Base-by-base conservation (phyloP, 306 rosid species). In the Vigna angularis region DNA sequence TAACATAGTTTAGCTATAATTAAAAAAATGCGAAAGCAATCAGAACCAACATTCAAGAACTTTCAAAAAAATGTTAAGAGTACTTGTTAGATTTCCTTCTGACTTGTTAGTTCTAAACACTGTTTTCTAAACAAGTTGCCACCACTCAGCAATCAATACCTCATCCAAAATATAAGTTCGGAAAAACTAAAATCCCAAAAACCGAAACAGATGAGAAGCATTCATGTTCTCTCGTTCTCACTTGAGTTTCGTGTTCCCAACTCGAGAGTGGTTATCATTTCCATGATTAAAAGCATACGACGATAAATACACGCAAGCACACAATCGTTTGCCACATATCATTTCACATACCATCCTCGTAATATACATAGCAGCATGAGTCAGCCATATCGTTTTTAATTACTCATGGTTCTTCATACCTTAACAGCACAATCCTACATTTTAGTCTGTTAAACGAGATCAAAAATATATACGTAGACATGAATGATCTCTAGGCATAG, bases 221-320 rank as follows among this genome's bases (percentile, higher is more conserved):
- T 0, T 28, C 18, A 42, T 9, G 47, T 42, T 42, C 12, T 59
- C 18, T 5, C 42, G 16, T 10, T 56, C 62, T 10, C 32, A 8
- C 14, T 55, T 55, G 7, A 3, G 32, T 22, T 20, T 56, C 11
- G 40, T 26, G 40, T 36, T 26, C 65, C 40, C 30, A 24, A 58
- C n/a, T 34, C 53, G 20, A 78, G 44, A 2, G 9, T 47, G 5
- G 28, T 15, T 13, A 56, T 24, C 45, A 8, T 40, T 20, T 66
- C 49, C 49, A 45, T 1, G 36, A 68, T 49, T 12, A 53, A 26
- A 67, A 34, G 64, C 49, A 44, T 52, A 26, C 56, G 52, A 58
- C 38, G 3, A 49, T 2, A 59, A 18, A 49, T 22, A 42, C 68
- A 75, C 61, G 67, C 81, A 81, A 59, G 77, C 47, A 64, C 24